These are phyloP conservation scores for Jaminaea rosea DNA, from an alignment of 1,284 basidiomycete species.

Conservation along the genomic window DNA sequence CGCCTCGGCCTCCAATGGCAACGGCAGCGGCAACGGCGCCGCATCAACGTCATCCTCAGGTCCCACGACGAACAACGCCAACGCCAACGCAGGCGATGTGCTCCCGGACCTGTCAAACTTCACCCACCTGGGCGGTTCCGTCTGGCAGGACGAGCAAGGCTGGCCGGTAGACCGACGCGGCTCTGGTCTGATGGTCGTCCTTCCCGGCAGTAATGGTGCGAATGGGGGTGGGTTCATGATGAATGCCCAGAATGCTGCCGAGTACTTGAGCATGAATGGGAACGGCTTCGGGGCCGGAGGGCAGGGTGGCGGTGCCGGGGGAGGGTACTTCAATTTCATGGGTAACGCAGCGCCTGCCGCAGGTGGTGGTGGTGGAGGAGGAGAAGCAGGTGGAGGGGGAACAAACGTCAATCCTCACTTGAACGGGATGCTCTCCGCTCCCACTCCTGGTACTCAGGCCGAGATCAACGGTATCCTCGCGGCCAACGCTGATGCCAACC, in stretches of 20 bases:
- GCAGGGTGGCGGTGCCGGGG: background rate
- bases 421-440: background rate
- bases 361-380: too few relatives aligned
- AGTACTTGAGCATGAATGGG: background rate
- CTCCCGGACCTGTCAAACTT: slow-evolving; percentile 16
- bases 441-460: background rate
- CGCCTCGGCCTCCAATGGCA: too few relatives aligned
- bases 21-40: slow-evolving; percentile 50
- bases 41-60: slow-evolving; percentile 3
- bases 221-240: background rate
- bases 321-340: background rate
- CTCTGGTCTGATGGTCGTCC: slow-evolving; percentile 15
- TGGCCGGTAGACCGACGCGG: slow-evolving; percentile 24
- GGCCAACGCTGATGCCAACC: background rate
- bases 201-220: background rate
- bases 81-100: slow-evolving; percentile 10
- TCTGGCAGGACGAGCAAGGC: slow-evolving; percentile 26
- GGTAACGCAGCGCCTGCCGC: too few relatives aligned
- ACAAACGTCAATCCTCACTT: slow-evolving; percentile 1
- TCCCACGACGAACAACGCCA: slow-evolving; percentile 4
- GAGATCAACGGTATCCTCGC: background rate
- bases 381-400: too few relatives aligned
- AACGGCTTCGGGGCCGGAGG: too few relatives aligned
- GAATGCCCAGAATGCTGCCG: background rate
- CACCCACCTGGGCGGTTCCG: slow-evolving; percentile 26